Evolutionary conservation across 2,329 filamentous ascomycete species (phyloP).

Genomic region (Claviceps lovelessii): DNA sequence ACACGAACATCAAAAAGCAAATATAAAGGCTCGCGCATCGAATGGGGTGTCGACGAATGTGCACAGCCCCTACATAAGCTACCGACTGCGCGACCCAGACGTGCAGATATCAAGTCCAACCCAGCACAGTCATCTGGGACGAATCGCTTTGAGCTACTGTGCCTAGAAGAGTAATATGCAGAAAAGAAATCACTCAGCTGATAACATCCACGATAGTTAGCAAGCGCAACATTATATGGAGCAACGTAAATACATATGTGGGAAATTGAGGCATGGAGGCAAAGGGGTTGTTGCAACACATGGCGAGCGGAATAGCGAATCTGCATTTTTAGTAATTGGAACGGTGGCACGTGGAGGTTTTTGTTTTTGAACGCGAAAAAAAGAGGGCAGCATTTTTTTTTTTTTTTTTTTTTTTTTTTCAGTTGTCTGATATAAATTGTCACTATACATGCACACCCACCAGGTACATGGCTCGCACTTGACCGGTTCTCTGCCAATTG

Average conservation of each 20-base stretch:
- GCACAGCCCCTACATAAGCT: too few species aligned
- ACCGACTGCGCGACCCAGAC: neutral
- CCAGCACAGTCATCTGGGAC: conserved; percentile 17
- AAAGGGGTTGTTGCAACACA: neutral
- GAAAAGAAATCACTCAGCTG: neutral
- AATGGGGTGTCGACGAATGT: too few species aligned
- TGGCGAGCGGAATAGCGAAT: too few species aligned
- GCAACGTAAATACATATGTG: neutral
- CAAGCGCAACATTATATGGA: neutral
- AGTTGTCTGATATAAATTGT: neutral
- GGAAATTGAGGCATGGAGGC: neutral
- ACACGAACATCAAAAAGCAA: too few species aligned
- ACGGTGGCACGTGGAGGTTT: too few species aligned
- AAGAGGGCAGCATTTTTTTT: too few species aligned
- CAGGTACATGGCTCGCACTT: neutral
- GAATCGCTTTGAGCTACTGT: conserved; percentile 51
- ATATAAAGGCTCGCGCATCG: too few species aligned
- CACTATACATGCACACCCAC: neutral
- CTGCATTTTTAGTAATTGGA: neutral
- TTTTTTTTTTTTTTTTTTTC: too few species aligned
- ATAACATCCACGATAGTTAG: neutral
- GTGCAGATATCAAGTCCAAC: conserved; percentile 5
- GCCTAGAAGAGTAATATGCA: conserved; percentile 23
- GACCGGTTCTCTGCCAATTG: neutral
- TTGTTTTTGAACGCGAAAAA: too few species aligned